Evolutionary conservation across 192 early-diverging fungal species (phyloP).

Genomic region (Chytriomyces sp.): DNA sequence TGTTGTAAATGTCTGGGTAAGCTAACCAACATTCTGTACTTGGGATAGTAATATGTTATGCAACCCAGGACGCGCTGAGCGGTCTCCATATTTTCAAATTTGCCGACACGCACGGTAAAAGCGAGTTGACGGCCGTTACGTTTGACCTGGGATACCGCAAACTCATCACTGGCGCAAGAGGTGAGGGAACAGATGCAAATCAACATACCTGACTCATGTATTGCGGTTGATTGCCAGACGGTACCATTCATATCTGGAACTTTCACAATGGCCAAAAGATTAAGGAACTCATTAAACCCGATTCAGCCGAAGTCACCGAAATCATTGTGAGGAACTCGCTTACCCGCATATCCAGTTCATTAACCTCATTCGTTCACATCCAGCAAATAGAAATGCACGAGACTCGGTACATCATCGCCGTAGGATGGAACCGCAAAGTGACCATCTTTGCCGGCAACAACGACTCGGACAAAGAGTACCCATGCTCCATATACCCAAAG

Average conservation of each 20-base stretch:
- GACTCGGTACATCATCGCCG: constrained; percentile 51
- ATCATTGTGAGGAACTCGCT: constrained; percentile 39
- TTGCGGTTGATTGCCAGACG: constrained; percentile 43
- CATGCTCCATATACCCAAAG: constrained; percentile 41
- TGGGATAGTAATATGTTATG: background rate
- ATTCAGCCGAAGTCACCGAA: constrained; percentile 58
- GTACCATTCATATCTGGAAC: constrained; percentile 62
- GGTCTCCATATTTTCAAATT: constrained; percentile 58
- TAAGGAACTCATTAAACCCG: constrained; percentile 54
- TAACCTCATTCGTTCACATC: background rate
- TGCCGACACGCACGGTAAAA: constrained; percentile 49
- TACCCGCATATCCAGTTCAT: background rate
- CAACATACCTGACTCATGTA: background rate
- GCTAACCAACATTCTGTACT: background rate
- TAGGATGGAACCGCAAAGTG: constrained; percentile 61
- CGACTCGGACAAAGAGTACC: constrained; percentile 36
- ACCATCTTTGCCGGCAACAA: constrained; percentile 54
- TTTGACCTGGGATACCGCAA: constrained; percentile 52
- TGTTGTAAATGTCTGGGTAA: constrained; percentile 62
- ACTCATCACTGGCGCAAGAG: constrained; percentile 60
- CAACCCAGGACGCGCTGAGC: constrained; percentile 45
- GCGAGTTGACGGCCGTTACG: constrained; percentile 59
- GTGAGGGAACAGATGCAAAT: constrained; percentile 5
- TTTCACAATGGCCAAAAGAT: constrained; percentile 66
- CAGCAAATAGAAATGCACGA: constrained; percentile 58